Evolutionary conservation across 2,329 filamentous ascomycete species (phyloP).

Genomic region (Apiospora arundinis): DNA sequence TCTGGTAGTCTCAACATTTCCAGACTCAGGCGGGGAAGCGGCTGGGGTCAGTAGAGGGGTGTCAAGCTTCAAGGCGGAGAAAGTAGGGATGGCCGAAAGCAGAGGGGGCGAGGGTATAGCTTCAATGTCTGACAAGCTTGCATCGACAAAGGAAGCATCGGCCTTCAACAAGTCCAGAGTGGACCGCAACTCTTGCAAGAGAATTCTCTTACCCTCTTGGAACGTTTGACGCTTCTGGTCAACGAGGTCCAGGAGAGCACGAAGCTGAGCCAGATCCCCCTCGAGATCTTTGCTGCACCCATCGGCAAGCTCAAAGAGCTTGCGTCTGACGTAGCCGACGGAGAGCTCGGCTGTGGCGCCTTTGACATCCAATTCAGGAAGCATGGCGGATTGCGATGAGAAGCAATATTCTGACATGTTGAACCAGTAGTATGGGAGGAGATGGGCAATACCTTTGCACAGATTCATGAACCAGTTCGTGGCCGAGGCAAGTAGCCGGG

Average conservation of each 20-base stretch:
- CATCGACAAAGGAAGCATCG: background rate
- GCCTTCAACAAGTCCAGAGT: conserved; percentile 2
- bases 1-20: background rate
- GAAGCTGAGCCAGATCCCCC: background rate
- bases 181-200: background rate
- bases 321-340: background rate
- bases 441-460: background rate
- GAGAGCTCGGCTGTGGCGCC: conserved; percentile 2
- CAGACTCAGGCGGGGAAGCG: background rate
- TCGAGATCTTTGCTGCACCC: background rate
- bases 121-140: conserved; percentile 14
- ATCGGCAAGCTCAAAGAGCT: background rate
- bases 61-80: background rate
- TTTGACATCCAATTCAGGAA: background rate
- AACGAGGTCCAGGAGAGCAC: background rate
- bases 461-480: background rate
- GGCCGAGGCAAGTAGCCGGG: background rate
- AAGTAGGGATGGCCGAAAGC: conserved; percentile 13
- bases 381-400: background rate
- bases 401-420: background rate
- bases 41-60: background rate
- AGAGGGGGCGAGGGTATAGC: background rate
- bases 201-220: background rate
- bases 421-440: background rate
- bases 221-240: conserved; percentile 7